Base-by-base conservation (phyloP, 2,329 filamentous ascomycete species). In the Cladosporium sp. region DNA sequence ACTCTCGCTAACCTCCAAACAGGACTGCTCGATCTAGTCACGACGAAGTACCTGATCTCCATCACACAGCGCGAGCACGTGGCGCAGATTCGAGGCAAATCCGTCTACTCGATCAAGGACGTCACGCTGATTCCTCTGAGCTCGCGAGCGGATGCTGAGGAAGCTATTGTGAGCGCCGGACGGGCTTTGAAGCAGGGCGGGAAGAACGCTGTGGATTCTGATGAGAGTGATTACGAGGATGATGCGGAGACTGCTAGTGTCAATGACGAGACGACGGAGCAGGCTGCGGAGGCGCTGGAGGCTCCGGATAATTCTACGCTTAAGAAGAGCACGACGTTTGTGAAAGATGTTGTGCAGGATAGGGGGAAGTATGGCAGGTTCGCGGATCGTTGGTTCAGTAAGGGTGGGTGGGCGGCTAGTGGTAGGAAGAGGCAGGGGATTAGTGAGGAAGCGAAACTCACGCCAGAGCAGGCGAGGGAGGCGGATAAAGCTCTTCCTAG, bases 371-470 rank as follows among this genome's bases (percentile, higher is more conserved):
- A 96, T 67, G 92, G 91, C 4, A 78, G 88, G 32, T 96, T 97
- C 66, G 88, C 92, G 0, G 82, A 90, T 55, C 83, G 85, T 53
- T 98, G 93, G 93, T 93, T 97, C 64, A 93, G 88, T 38, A 83
- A 81, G 56, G 85, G 83, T 54, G 90, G 88, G 0, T 92, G 90
- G 86, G 84, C 83, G 46, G 73, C 83, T 53, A 85, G 87, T 53
- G 83, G 83, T 57, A 80, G 83, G 59, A 78, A 84, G 20, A 79
- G 79, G 42, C 78, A 90, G 61, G 87, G 86, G 4, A 72, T 91
- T 66, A 86, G 80, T 58, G 67, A 73, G 16, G 43, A 46, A 22
- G 41, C 41, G 32, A 22, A 50, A 13, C 38, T 40, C 12, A 38
- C 39, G n/a, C 3, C 38, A 15, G 36, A 49, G 15, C 38, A 51